Conservation (phyloP, 2,329 filamentous ascomycete genomes). For the Xylaria sp. region DNA sequence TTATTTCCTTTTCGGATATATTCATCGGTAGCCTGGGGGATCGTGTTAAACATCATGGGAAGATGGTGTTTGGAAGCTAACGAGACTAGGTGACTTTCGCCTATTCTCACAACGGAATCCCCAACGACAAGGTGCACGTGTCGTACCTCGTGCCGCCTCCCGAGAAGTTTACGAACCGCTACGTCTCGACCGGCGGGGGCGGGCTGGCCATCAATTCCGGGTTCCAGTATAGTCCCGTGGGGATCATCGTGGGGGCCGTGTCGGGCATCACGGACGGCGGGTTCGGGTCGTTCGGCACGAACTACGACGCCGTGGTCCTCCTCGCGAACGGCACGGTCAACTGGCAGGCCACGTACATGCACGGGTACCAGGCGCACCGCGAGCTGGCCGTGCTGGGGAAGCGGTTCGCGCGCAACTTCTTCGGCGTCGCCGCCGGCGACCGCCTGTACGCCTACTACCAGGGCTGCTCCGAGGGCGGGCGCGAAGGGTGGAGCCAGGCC, state of each 20-base stretch:
- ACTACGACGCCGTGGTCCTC: slow-evolving; percentile 42
- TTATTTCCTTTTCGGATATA: no score
- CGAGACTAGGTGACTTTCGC: slow-evolving; percentile 33
- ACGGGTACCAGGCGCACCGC: slow-evolving; percentile 42
- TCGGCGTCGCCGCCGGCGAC: slow-evolving; percentile 33
- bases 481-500: slow-evolving; percentile 52
- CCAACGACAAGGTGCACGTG: slow-evolving; percentile 28
- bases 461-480: slow-evolving; percentile 57
- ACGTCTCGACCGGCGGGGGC: slow-evolving; percentile 41
- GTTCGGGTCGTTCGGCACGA: slow-evolving; percentile 49
- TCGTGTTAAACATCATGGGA: no score
- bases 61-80: no score
- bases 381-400: slow-evolving; percentile 47
- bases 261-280: slow-evolving; percentile 53
- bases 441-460: slow-evolving; percentile 53
- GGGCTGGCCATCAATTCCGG: slow-evolving; percentile 40
- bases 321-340: slow-evolving; percentile 44
- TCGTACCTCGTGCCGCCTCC: slow-evolving; percentile 28
- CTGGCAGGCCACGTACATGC: slow-evolving; percentile 41
- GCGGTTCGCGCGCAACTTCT: slow-evolving; percentile 46
- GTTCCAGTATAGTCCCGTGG: slow-evolving; percentile 34
- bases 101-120: slow-evolving; percentile 28
- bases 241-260: slow-evolving; percentile 46
- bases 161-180: slow-evolving; percentile 25
- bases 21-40: no score